A percentile compares a stretch with the other conserved stretches of the same genome.
These are phyloP conservation scores for Lentinula sp. DNA, from an alignment of 768 basidiomycete species.

Conservation along the genomic window DNA sequence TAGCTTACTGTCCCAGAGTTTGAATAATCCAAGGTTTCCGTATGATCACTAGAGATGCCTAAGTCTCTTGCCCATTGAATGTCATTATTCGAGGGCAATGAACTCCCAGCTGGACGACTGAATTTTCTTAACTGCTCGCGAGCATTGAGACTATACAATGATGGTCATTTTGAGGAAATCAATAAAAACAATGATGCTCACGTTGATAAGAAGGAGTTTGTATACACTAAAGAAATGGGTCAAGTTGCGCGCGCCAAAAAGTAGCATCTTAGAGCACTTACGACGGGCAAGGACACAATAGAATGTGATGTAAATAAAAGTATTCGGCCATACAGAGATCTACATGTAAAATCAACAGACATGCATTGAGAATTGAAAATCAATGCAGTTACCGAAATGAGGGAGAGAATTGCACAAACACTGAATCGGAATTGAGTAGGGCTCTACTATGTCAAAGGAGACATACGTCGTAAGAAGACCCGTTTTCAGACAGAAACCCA, in stretches of 20 bases:
- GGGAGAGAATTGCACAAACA: neutral
- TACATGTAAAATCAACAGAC: neutral
- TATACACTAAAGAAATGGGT: neutral
- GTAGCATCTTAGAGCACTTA: neutral
- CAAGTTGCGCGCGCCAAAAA: no score
- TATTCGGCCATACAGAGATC: slow-evolving; percentile 3
- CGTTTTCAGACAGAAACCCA: slow-evolving; percentile 1
- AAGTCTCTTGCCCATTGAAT: neutral
- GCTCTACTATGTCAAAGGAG: neutral
- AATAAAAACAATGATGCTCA: neutral
- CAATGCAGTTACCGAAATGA: neutral
- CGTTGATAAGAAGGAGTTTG: slow-evolving; percentile 3
- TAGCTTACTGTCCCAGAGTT: neutral
- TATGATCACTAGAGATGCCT: neutral
- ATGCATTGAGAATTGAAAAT: no score
- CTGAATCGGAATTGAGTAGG: neutral
- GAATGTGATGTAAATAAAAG: slow-evolving; percentile 2
- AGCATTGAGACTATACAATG: neutral
- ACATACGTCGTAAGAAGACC: slow-evolving; percentile 1
- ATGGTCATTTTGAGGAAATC: neutral
- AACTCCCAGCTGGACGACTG: neutral
- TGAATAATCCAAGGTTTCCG: neutral
- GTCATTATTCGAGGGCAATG: neutral
- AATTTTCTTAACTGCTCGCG: neutral
- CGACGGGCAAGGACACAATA: slow-evolving; percentile 3